Base-by-base conservation (phyloP, 2,329 filamentous ascomycete genomes). In the Cercospora brassicicola region DNA sequence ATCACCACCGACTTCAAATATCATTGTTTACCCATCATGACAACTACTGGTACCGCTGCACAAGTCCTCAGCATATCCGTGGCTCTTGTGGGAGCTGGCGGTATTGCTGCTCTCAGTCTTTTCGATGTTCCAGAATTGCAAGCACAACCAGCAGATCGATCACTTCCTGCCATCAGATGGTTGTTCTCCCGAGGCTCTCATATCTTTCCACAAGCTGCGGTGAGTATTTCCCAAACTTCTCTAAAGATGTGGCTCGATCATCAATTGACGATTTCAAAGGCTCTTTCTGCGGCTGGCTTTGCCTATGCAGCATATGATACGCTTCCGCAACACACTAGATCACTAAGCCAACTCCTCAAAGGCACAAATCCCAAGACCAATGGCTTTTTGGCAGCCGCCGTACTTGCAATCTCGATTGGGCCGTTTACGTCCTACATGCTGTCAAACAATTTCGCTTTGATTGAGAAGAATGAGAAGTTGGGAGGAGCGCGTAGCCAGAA, bases 401-500 rank as follows among this genome's bases (percentile, higher is more conserved):
- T 72, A 15, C 59, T 75, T 18, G 67, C 69, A 1, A 56, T 75
- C 62, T 69, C 67, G 55, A 75, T 76, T n/a, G 74, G 59, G 2
- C 73, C 73, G 0, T 73, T 65, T 9, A 76, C 75, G 9, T n/a
- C 18, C 18, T 55, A 39, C 0, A 76, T 76, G 75, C 61, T 76
- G 2, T 68, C 72, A 7, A 75, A 73, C 48, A 76, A 76, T 61
- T 76, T 76, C 60, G 64, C 70, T 1, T 60, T 76, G n/a, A 76
- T 77, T 45, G 64, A 76, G 65, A 69, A 73, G 65, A 76, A 76
- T 31, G 74, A 73, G 33, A 65, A 68, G 18, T 42, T 71, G 9
- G 75, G 74, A 10, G 75, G 74, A 10, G 70, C 73, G 8, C 63
- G 71, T 13, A 75, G 74, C 33, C 42, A 57, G 28, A 55, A 64